These are phyloP conservation scores for Ogataea minuta DNA, from an alignment of 805 yeast species.

Conservation along the genomic window DNA sequence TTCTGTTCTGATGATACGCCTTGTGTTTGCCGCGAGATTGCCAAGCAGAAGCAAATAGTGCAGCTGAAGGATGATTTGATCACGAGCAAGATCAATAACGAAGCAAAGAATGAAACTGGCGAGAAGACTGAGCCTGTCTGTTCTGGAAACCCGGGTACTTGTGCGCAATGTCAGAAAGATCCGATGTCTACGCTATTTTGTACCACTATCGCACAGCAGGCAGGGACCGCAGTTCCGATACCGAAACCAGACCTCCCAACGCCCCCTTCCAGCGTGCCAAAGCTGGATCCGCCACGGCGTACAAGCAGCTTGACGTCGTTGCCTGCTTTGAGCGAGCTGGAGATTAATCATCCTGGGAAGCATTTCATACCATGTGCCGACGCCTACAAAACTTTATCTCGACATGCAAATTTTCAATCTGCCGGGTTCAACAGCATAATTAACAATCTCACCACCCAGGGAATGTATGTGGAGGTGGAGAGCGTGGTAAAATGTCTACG, in stretches of 20 bases:
- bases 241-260: slow-evolving; percentile 18
- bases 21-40: slow-evolving; percentile 85
- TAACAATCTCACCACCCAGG: slow-evolving; percentile 72
- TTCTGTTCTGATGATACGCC: slow-evolving; percentile 91
- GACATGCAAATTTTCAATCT: slow-evolving; percentile 73
- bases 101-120: slow-evolving; percentile 1
- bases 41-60: slow-evolving; percentile 40
- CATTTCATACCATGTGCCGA: slow-evolving; percentile 81
- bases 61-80: slow-evolving; percentile 23
- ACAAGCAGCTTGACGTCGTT: slow-evolving; percentile 22
- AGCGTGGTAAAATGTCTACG: slow-evolving; percentile 82
- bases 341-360: slow-evolving; percentile 39
- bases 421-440: slow-evolving; percentile 75
- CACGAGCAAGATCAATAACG: slow-evolving; percentile 21
- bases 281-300: slow-evolving; percentile 16
- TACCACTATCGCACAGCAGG: slow-evolving; percentile 64
- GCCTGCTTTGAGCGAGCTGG: slow-evolving; percentile 30
- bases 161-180: slow-evolving; percentile 77
- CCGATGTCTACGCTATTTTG: slow-evolving; percentile 89
- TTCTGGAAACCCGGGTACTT: slow-evolving; percentile 87
- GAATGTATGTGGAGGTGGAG: slow-evolving; percentile 90
- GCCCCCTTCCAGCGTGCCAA: slow-evolving; percentile 16
- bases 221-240: slow-evolving; percentile 2
- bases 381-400: slow-evolving; percentile 81
- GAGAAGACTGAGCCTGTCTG: slow-evolving; percentile 44